Percentiles rank a stretch among this genome's conserved stretches.
phyloP scores from a whole-genome alignment of 179 eudicot species.

The Drosera spatulata region DNA sequence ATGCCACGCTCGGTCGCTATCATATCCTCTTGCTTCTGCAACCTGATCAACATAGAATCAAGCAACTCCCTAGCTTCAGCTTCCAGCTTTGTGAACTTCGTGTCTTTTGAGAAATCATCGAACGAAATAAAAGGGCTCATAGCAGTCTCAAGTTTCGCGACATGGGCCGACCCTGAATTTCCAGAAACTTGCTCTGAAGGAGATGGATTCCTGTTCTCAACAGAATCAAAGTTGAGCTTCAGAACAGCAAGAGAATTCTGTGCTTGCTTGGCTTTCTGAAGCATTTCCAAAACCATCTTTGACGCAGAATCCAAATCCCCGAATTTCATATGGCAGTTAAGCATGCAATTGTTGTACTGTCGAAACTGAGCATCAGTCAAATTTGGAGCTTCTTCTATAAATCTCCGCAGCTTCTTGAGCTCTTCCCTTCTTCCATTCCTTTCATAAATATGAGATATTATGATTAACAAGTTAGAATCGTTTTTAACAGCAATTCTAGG shows the following conservation, averaged over 20 bases:
- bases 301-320: slow-evolving; percentile 81
- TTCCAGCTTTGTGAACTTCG: slow-evolving; percentile 44
- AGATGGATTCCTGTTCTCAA: slow-evolving; percentile 12
- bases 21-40: slow-evolving; percentile 54
- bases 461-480: slow-evolving; percentile 56
- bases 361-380: slow-evolving; percentile 59
- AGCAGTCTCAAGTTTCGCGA: slow-evolving; percentile 8
- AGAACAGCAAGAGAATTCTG: slow-evolving; percentile 60
- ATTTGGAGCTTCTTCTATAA: slow-evolving; percentile 61
- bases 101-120: slow-evolving; percentile 51
- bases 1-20: slow-evolving; percentile 65
- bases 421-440: slow-evolving; percentile 86
- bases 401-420: slow-evolving; percentile 69
- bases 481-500: slow-evolving; percentile 71
- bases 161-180: slow-evolving; percentile 11
- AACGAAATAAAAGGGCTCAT: slow-evolving; percentile 25
- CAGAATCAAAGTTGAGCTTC: slow-evolving; percentile 32
- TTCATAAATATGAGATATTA: slow-evolving; percentile 80
- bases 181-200: slow-evolving; percentile 7
- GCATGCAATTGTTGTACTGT: slow-evolving; percentile 73
- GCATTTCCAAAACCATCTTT: slow-evolving; percentile 87
- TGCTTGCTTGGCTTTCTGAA: slow-evolving; percentile 76
- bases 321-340: slow-evolving; percentile 66
- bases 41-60: slow-evolving; percentile 26
- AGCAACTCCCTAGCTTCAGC: slow-evolving; percentile 49